A percentile compares a stretch with the other conserved stretches of the same genome.
Conservation (phyloP, 192 early-diverging fungal species). For the Cladochytrium replicatum region DNA sequence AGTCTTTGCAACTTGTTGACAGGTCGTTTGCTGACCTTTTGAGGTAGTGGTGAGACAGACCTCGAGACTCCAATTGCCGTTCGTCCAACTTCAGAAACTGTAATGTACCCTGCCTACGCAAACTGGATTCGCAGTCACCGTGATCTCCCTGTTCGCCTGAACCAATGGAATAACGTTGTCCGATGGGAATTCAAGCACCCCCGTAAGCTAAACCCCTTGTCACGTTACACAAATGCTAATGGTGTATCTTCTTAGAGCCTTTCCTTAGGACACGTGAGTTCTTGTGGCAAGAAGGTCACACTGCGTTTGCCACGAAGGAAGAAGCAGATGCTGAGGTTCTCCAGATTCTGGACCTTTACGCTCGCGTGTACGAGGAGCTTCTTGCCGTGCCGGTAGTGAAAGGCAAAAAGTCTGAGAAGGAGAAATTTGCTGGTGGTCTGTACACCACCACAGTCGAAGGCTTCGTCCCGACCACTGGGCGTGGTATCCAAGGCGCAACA, state of each 20-base stretch:
- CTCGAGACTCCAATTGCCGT: constrained; percentile 96
- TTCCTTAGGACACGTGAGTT: constrained; percentile 99
- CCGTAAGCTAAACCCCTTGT: constrained; percentile 39
- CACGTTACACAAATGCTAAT: background rate
- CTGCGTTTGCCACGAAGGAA: constrained; percentile 83
- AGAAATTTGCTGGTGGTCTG: constrained; percentile 96
- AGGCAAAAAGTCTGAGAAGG: constrained; percentile 96
- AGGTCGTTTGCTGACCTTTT: background rate
- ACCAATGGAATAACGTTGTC: constrained; percentile 99
- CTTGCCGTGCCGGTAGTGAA: constrained; percentile 94
- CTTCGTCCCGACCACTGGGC: constrained; percentile 92
- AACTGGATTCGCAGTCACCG: constrained; percentile 97
- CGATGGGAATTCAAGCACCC: constrained; percentile 99
- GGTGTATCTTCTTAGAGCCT: constrained; percentile 49
- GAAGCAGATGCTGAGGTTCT: constrained; percentile 78
- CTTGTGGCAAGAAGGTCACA: constrained; percentile 99
- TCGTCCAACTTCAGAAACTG: constrained; percentile 97
- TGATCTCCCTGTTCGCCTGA: constrained; percentile 90
- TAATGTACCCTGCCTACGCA: constrained; percentile 99
- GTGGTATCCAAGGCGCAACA: constrained; percentile 96
- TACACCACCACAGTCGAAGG: constrained; percentile 98
- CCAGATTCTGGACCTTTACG: constrained; percentile 89
- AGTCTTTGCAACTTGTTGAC: too few relatives aligned
- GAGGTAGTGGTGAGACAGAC: constrained; percentile 60
- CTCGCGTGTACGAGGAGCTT: constrained; percentile 92